A percentile compares a stretch with the other conserved stretches of the same genome.
Conservation (phyloP, 768 basidiomycete species). For the Goffeauzyma gilvescens region DNA sequence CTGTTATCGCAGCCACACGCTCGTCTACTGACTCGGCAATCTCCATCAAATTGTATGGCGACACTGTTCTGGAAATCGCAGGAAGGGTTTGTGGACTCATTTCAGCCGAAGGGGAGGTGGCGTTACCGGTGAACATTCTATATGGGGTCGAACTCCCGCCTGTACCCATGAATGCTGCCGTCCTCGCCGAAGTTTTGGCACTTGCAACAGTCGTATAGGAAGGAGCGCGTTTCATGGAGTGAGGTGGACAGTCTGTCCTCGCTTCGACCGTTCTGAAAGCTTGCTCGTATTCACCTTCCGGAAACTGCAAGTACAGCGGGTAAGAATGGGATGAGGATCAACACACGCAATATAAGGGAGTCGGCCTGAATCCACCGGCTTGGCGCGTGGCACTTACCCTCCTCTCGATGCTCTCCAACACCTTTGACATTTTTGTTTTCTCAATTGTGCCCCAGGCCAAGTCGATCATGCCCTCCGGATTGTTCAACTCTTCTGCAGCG, state of each 20-base stretch:
- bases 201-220: conserved; percentile 10
- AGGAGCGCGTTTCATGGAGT: conserved; percentile 6
- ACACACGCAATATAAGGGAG: neutral
- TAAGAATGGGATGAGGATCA: neutral
- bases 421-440: conserved; percentile 8
- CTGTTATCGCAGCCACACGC: neutral
- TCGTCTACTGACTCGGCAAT: conserved; percentile 1
- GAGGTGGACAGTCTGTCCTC: conserved; percentile 6
- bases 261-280: conserved; percentile 8
- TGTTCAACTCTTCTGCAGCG: neutral
- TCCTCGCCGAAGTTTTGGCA: conserved; percentile 1
- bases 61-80: neutral
- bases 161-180: conserved; percentile 1
- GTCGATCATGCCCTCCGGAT: conserved; percentile 6
- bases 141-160: no score
- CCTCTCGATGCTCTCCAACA: conserved; percentile 10
- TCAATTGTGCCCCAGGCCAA: conserved; percentile 7
- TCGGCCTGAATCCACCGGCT: neutral
- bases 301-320: conserved; percentile 3
- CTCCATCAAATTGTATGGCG: neutral
- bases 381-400: conserved; percentile 4
- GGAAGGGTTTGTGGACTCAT: neutral
- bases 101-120: no score
- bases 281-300: conserved; percentile 11
- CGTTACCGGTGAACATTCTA: no score